Evolutionary conservation across 768 basidiomycete species (phyloP), one percentile per base, ranked within the genome.

Genomic region (Suillus occidentalis): DNA sequence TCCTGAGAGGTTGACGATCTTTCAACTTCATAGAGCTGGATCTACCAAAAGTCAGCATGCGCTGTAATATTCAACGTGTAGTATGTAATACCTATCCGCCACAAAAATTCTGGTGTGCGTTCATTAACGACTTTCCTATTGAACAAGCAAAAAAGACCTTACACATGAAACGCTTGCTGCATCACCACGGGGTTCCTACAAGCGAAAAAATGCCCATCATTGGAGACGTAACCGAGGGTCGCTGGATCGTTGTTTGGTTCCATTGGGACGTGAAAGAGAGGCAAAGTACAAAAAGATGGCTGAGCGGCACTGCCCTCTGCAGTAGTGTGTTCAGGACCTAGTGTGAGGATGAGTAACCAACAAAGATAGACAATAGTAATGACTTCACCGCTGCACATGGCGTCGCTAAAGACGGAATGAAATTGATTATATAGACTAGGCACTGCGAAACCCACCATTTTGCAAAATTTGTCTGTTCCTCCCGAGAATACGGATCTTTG

Each of bases 131-230:
- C 6, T 16, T 62, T 18, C 58, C 43, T 63, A 18, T n/a, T 5
- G 31, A 34, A 55, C 40, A 39, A 25, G 31, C 62, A 42, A 36
- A 22, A 16, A 34, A 14, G 1, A 78, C 84, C 85, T 64, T 71
- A 87, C 85, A 89, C 85, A 71, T 89, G 87, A 73, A 83, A 87
- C 0, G 87, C 79, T 67, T 83, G 85, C 28, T 81, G 82, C 72
- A 84, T 71, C 9, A 82, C 75, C 1, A 76, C 77, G 1, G 87
- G 87, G 67, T 88, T 85, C 62, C 77, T 77, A 73, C 87, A 88
- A 1, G 71, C 31, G 63, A 85, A 88, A 13, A 78, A 67, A 70
- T 88, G 87, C 0, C 87, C 87, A 60, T 88, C 86, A 20, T 73
- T 75, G 4, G 87, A 88, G 52, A 85, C 65, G 66, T 89, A 83